These are phyloP conservation scores for Phytophthora pini DNA, from an alignment of 352 stramenopile genomes.

Conservation along the genomic window DNA sequence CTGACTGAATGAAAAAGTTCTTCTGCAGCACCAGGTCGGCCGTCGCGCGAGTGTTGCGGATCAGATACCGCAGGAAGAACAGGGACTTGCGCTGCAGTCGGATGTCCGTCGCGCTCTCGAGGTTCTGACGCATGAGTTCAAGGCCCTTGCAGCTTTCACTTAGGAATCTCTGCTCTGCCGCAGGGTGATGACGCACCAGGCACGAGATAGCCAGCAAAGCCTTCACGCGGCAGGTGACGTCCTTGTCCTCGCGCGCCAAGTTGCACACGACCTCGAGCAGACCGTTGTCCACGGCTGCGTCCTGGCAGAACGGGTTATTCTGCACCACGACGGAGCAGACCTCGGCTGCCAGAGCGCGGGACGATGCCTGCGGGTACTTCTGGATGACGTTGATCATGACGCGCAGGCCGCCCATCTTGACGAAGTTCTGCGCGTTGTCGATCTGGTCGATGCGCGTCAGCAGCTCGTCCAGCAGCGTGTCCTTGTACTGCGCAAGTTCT, in stretches of 20 bases:
- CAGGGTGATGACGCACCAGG: constrained; percentile 76
- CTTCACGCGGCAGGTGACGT: constrained; percentile 80
- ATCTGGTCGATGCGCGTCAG: constrained; percentile 88
- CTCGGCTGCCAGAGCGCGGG: constrained; percentile 74
- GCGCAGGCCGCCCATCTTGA: constrained; percentile 80
- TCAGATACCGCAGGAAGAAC: constrained; percentile 86
- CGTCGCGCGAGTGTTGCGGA: constrained; percentile 63
- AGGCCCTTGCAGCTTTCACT: constrained; percentile 64
- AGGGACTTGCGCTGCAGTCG: constrained; percentile 84
- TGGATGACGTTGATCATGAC: constrained; percentile 71
- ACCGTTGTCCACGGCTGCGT: constrained; percentile 65
- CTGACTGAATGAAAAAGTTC: constrained; percentile 56
- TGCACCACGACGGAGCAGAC: constrained; percentile 85
- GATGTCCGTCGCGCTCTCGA: constrained; percentile 59
- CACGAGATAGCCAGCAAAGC: constrained; percentile 85
- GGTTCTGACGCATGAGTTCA: constrained; percentile 57
- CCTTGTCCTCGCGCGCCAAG: constrained; percentile 57
- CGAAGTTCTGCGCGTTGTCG: constrained; percentile 89
- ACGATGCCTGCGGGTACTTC: constrained; percentile 52
- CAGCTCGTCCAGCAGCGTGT: constrained; percentile 83
- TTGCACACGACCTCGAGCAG: constrained; percentile 76
- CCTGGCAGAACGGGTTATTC: constrained; percentile 88
- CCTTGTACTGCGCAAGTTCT: constrained; percentile 83
- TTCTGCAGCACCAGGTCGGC: constrained; percentile 52
- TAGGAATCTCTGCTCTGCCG: constrained; percentile 68